Percentiles rank a stretch among this genome's conserved stretches.
Conservation (phyloP, 208 protist species). For the Trichomonas vaginalis region DNA sequence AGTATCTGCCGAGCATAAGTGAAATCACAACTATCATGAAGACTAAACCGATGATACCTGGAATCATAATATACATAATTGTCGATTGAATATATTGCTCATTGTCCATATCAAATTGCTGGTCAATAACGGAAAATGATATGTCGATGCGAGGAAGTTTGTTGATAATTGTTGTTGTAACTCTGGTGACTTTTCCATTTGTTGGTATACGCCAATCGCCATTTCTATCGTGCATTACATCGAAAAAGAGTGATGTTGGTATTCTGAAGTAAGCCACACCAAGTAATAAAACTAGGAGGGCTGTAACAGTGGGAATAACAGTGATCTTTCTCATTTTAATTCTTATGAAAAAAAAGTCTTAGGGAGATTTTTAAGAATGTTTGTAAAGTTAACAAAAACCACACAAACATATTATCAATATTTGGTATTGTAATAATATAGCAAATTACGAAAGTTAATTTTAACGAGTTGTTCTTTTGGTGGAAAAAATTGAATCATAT, state of each 20-base stretch:
- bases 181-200: not conserved
- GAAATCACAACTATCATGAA: not conserved
- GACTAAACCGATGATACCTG: not conserved
- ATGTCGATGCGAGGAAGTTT: not conserved
- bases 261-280: not conserved
- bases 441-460: no score
- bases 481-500: no score
- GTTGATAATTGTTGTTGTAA: not conserved
- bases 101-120: not conserved
- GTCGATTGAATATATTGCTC: not conserved
- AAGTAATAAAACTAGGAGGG: not conserved
- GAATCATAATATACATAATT: not conserved
- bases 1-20: constrained; percentile 1
- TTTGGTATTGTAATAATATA: no score
- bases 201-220: not conserved
- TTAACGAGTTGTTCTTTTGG: no score
- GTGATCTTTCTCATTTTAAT: not conserved
- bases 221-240: not conserved
- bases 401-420: no score
- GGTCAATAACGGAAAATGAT: not conserved
- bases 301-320: not conserved
- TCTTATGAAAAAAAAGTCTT: not conserved
- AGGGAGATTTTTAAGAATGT: not conserved
- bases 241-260: not conserved
- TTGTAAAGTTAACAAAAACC: not conserved